phyloP scores from a whole-genome alignment of 768 basidiomycete species.

The Agaricus blazei region DNA sequence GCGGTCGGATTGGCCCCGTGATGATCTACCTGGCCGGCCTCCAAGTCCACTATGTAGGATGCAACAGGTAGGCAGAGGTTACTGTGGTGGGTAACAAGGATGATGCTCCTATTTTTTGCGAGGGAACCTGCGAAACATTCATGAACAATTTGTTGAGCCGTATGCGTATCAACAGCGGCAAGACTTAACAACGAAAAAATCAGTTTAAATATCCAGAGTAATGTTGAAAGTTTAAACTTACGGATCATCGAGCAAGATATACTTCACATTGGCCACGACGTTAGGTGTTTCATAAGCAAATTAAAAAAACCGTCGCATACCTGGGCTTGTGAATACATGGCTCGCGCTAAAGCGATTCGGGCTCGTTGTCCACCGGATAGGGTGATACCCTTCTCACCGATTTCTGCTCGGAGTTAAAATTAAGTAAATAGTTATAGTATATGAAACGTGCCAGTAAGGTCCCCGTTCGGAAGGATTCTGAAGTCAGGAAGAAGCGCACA shows the following conservation, averaged over 20 bases:
- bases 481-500: conserved; percentile 75
- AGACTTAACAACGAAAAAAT: conserved; percentile 31
- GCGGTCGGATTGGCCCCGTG: conserved; percentile 48
- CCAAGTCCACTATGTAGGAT: conserved; percentile 61
- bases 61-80: conserved; percentile 65
- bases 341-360: conserved; percentile 71
- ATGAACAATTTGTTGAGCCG: conserved; percentile 62
- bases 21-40: conserved; percentile 40
- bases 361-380: conserved; percentile 73
- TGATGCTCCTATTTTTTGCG: conserved; percentile 60
- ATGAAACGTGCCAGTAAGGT: conserved; percentile 55
- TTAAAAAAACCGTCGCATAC: conserved; percentile 22
- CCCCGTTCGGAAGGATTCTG: conserved; percentile 67
- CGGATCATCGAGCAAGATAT: conserved; percentile 69
- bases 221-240: conserved; percentile 18
- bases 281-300: background rate
- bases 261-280: conserved; percentile 23
- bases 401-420: conserved; percentile 33
- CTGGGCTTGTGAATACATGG: conserved; percentile 68
- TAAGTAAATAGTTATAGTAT: background rate
- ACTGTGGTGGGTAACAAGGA: conserved; percentile 83
- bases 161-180: conserved; percentile 75
- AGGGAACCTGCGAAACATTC: conserved; percentile 61
- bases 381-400: conserved; percentile 79
- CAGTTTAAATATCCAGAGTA: background rate